phyloP scores from a whole-genome alignment of 2,329 filamentous ascomycete species.

The Xylariaceae sp. region DNA sequence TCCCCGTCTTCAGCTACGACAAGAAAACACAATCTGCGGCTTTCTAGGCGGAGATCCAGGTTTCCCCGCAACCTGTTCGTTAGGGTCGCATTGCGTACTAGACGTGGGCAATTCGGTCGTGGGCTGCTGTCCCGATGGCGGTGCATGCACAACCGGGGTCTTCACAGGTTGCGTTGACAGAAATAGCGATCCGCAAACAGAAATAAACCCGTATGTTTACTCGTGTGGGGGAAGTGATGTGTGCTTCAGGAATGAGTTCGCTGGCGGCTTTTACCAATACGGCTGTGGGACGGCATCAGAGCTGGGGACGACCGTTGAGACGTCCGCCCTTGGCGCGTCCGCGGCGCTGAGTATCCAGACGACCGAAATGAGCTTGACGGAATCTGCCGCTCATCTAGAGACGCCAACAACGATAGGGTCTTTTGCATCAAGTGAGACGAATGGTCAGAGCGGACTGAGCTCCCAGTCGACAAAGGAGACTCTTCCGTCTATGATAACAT shows the following conservation, averaged over 20 bases:
- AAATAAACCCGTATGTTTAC: slow-evolving; percentile 51
- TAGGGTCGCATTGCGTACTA: slow-evolving; percentile 53
- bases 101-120: slow-evolving; percentile 45
- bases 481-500: not conserved
- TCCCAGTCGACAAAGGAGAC: slow-evolving; percentile 12
- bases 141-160: slow-evolving; percentile 48
- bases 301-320: slow-evolving; percentile 44
- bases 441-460: slow-evolving; percentile 19
- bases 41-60: slow-evolving; percentile 48
- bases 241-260: slow-evolving; percentile 52
- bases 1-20: slow-evolving; percentile 36
- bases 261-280: slow-evolving; percentile 51
- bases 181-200: slow-evolving; percentile 45
- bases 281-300: slow-evolving; percentile 49
- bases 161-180: slow-evolving; percentile 53
- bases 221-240: slow-evolving; percentile 47
- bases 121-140: slow-evolving; percentile 51
- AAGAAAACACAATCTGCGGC: slow-evolving; percentile 52
- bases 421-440: slow-evolving; percentile 22
- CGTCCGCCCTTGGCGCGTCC: slow-evolving; percentile 41
- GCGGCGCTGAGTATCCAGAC: slow-evolving; percentile 34
- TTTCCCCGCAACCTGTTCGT: slow-evolving; percentile 51
- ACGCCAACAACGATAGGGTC: slow-evolving; percentile 40
- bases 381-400: slow-evolving; percentile 34
- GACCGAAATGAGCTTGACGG: slow-evolving; percentile 39